phyloP scores from a whole-genome alignment of 2,329 filamentous ascomycete species.

The Fusarium solani-melongenae region DNA sequence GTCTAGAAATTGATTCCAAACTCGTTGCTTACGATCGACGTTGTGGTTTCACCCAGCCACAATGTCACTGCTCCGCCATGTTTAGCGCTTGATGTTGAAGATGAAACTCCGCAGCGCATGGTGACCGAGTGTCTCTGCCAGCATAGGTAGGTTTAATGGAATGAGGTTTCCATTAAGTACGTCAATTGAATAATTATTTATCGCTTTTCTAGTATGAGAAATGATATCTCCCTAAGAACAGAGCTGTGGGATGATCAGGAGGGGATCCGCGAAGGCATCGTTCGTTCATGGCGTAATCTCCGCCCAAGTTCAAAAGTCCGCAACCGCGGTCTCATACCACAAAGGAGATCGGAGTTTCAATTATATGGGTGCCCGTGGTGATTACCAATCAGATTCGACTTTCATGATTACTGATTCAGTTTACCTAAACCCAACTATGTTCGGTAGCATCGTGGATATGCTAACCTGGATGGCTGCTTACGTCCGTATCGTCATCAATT shows the following conservation, averaged over 20 bases:
- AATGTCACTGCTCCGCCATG: background rate
- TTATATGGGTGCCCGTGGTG: background rate
- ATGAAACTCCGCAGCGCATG: background rate
- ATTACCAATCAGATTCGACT: background rate
- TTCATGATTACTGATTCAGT: background rate
- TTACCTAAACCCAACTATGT: background rate
- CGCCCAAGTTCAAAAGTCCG: background rate
- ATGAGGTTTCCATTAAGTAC: background rate
- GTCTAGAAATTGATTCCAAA: background rate
- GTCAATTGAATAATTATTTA: background rate
- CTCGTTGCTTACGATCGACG: background rate
- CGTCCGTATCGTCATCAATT: too few relatives aligned
- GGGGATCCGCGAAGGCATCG: background rate
- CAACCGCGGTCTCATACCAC: background rate
- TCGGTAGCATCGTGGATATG: background rate
- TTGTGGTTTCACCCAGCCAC: background rate
- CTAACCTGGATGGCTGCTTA: background rate
- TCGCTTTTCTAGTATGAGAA: too few relatives aligned
- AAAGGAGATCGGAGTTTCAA: background rate
- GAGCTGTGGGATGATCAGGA: background rate
- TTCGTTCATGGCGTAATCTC: background rate
- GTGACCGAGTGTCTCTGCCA: background rate
- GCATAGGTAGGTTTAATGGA: background rate
- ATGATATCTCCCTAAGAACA: background rate
- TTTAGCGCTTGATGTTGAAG: background rate